Evolutionary conservation across 2,329 filamentous ascomycete species (phyloP), one percentile per base, ranked within the genome.

Genomic region (Aspergillus quadricinctus): DNA sequence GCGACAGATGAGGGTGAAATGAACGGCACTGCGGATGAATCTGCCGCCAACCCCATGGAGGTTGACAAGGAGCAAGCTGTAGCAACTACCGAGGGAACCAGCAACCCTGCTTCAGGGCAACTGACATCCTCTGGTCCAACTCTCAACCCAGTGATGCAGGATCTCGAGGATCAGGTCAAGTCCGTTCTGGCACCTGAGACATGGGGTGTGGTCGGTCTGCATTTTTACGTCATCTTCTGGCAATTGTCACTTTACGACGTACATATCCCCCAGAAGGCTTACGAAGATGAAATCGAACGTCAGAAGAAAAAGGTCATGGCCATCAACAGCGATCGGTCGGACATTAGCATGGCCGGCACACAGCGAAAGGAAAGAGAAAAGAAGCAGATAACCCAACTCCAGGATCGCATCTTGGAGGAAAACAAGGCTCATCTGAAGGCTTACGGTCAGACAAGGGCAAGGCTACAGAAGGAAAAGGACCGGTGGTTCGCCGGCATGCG

Each of bases 201-300:
- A 4, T 91, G 88, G 80, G 78, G 83, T 10, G 84, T 83, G 50
- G 82, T 97, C 52, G 92, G 86, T 46, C 81, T 91, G 0, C 86
- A 89, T 29, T 93, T 97, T 70, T 97, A 91, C 67, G 85, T 89
- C 46, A 89, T 89, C 0, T 99, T 99, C 75, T 99, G 94, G 94
- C 88, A 92, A 51, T 80, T 97, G 11, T 87, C 91, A 28, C 82
- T 95, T 3, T 86, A 89, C 48, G 93, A 99, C 69, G 79, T 97
- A 56, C 83, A 85, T 55, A 86, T 92, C 61, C 89, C 90, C 1
- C 85, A 85, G 59, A 82, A 85, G 35, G 89, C 88, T 58, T 99
- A 99, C 69, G 83, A 89, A 49, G 82, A 85, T 17, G 92, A 95
- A 68, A 86, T 87, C 37, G 83, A 85, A 21, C 82, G 85, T 8